Conservation (phyloP, 2,329 filamentous ascomycete genomes). For the Diaporthe nobilis region DNA sequence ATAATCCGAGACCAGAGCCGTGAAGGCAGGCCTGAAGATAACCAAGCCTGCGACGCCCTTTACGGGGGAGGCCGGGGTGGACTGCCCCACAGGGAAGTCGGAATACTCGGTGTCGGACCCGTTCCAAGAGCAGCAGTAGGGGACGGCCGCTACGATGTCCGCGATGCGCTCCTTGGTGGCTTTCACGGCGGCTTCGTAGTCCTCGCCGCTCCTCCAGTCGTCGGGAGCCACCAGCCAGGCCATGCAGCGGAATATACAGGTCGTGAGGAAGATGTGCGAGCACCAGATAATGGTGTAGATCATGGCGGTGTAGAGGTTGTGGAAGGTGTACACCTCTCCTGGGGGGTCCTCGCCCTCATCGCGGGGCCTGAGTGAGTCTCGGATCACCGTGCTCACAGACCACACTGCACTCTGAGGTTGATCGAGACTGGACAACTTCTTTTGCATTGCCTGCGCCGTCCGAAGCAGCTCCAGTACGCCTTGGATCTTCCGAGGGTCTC, state of each 20-base stretch:
- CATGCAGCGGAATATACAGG: constrained; percentile 45
- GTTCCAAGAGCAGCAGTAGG: constrained; percentile 45
- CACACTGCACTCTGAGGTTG: constrained; percentile 30
- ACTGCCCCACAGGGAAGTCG: constrained; percentile 42
- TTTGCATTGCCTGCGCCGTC: constrained; percentile 29
- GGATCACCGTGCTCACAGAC: constrained; percentile 22
- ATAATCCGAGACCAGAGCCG: constrained; percentile 44
- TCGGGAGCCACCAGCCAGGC: constrained; percentile 45
- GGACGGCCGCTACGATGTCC: constrained; percentile 43
- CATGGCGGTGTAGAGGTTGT: constrained; percentile 42
- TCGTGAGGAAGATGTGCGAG: constrained; percentile 46
- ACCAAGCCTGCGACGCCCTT: constrained; percentile 45
- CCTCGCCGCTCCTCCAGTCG: constrained; percentile 42
- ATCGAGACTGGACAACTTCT: constrained; percentile 26
- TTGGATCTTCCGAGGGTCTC: constrained; percentile 26
- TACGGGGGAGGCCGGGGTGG: constrained; percentile 37
- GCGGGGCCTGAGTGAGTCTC: background rate
- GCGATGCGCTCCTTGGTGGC: constrained; percentile 42
- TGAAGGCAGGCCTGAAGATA: constrained; percentile 43
- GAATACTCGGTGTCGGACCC: constrained; percentile 41
- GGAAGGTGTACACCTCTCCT: constrained; percentile 45
- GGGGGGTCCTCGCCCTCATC: constrained; percentile 35
- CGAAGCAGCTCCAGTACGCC: constrained; percentile 27
- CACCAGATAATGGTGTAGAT: constrained; percentile 45
- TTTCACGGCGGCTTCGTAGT: constrained; percentile 42